phyloP scores from a whole-genome alignment of 495 filamentous ascomycete genomes.

The Bathelium albidoporum region DNA sequence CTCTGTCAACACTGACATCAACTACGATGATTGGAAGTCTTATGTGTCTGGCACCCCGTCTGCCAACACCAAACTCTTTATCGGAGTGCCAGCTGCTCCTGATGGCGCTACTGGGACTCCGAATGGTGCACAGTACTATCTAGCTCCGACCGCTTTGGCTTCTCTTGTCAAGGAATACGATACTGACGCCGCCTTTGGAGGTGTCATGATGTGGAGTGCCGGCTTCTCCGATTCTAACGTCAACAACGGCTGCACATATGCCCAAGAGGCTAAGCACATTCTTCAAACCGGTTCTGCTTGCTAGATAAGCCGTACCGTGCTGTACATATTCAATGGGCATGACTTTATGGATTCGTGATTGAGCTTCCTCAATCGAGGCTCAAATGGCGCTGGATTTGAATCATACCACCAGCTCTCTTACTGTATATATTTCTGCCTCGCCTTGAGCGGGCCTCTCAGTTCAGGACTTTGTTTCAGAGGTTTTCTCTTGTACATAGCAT shows the following conservation, averaged over 20 bases:
- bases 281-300: slow-evolving; percentile 14
- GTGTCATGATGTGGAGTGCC: slow-evolving; percentile 55
- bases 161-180: slow-evolving; percentile 43
- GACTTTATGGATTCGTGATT: not conserved
- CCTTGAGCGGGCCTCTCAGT: not conserved
- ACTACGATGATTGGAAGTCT: slow-evolving; percentile 31
- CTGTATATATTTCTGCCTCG: not conserved
- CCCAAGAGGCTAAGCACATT: slow-evolving; percentile 30
- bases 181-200: slow-evolving; percentile 46
- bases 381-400: not conserved
- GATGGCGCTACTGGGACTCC: slow-evolving; percentile 20
- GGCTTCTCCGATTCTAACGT: slow-evolving; percentile 37
- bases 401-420: not conserved
- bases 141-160: slow-evolving; percentile 39
- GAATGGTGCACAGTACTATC: slow-evolving; percentile 31
- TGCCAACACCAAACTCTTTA: slow-evolving; percentile 33
- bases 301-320: not conserved
- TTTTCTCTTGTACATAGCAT: not conserved
- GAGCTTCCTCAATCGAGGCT: not conserved
- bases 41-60: slow-evolving; percentile 21
- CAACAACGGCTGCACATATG: slow-evolving; percentile 35
- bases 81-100: slow-evolving; percentile 31
- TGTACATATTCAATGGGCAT: not conserved
- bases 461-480: no score
- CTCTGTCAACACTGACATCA: slow-evolving; percentile 39